phyloP scores from a whole-genome alignment of 805 yeast genomes.

The Maudiozyma saulgeensis region DNA sequence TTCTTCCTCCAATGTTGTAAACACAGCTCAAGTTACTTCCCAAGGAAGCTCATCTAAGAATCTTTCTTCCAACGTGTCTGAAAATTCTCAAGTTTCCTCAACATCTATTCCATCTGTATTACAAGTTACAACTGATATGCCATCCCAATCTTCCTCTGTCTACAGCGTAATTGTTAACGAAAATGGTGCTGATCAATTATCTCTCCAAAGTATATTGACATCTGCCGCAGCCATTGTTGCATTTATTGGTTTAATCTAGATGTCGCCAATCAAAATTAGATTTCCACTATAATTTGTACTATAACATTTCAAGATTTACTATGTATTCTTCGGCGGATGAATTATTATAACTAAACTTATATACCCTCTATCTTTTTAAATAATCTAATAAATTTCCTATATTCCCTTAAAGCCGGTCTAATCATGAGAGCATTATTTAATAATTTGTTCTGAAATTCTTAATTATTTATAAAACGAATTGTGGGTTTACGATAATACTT shows the following conservation, averaged over 20 bases:
- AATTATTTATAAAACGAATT: too few relatives aligned
- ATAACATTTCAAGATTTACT: too few relatives aligned
- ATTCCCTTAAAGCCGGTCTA: not conserved
- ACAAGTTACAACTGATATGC: not conserved
- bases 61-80: not conserved
- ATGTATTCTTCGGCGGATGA: too few relatives aligned
- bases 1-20: not conserved
- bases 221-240: not conserved
- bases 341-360: not conserved
- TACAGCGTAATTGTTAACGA: not conserved
- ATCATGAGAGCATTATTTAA: too few relatives aligned
- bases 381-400: not conserved
- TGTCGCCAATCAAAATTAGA: not conserved
- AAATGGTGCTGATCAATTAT: not conserved
- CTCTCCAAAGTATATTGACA: conserved; percentile 1
- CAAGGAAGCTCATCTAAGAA: not conserved
- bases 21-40: not conserved
- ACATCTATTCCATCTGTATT: conserved; percentile 1
- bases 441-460: too few relatives aligned
- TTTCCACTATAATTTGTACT: too few relatives aligned
- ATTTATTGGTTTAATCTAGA: not conserved
- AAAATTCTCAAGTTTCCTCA: conserved; percentile 1
- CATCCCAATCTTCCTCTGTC: not conserved
- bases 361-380: not conserved
- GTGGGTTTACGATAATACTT: too few relatives aligned